Evolutionary conservation across 208 protist genomes (phyloP).

Genomic region (Trypanosoma avium): DNA sequence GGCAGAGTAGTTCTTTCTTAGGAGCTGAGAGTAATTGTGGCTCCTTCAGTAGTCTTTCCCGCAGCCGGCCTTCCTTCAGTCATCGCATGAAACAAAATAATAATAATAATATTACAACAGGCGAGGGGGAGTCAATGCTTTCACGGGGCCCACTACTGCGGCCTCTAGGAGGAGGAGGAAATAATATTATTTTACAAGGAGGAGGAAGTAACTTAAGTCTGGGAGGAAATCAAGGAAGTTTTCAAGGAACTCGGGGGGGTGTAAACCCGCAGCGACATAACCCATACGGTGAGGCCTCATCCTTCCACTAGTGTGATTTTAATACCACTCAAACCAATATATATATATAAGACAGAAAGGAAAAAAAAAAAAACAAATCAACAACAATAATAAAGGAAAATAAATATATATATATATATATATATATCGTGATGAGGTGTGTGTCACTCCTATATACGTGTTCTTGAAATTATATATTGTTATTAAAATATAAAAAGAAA

Average conservation of each 20-base stretch:
- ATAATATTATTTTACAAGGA: no score
- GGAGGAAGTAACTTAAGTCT: no score
- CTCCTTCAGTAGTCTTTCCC: constrained; percentile 1
- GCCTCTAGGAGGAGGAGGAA: no score
- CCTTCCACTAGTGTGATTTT: no score
- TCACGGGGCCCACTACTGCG: constrained; percentile 14
- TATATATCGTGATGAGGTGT: neutral
- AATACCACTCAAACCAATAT: no score
- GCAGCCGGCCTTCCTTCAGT: constrained; percentile 14
- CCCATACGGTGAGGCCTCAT: constrained; percentile 68
- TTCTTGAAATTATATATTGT: no score
- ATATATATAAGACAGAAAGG: no score
- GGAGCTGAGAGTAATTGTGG: constrained; percentile 12
- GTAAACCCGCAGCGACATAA: constrained; percentile 63
- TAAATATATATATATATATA: neutral
- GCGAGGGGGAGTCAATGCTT: neutral
- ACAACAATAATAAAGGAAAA: neutral
- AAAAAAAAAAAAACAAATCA: neutral
- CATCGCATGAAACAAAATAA: neutral
- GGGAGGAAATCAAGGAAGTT: no score
- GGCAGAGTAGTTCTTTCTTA: neutral
- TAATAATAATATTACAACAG: no score
- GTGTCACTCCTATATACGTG: no score
- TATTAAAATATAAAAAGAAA: no score
- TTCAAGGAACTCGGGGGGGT: no score